Evolutionary conservation across 352 stramenopile genomes (phyloP).

Genomic region (Globisporangium paroecandrum): DNA sequence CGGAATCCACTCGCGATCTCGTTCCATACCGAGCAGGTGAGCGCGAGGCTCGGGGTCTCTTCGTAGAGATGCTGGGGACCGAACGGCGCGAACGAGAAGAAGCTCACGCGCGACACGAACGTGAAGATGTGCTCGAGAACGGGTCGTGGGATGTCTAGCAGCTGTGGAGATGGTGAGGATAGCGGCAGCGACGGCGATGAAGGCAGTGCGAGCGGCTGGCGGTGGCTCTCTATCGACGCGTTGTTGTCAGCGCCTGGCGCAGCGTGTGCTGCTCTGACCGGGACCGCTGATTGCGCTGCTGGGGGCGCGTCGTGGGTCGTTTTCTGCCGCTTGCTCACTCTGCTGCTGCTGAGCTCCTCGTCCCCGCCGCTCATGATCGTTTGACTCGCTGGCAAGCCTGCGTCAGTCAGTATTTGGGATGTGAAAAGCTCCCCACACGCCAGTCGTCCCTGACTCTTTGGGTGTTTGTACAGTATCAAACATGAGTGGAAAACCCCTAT

Average conservation of each 20-base stretch:
- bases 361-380: not conserved
- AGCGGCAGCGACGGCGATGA: not conserved
- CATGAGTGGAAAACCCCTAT: no score
- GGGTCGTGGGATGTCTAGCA: not conserved
- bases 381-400: not conserved
- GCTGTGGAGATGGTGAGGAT: not conserved
- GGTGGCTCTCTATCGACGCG: not conserved
- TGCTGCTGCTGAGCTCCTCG: not conserved
- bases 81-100: not conserved
- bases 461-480: no score
- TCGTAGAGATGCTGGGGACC: not conserved
- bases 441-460: no score
- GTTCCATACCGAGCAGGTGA: not conserved
- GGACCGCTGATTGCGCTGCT: not conserved
- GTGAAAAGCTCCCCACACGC: not conserved
- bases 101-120: not conserved
- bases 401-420: not conserved
- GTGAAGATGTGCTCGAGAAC: conserved; percentile 2
- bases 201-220: not conserved
- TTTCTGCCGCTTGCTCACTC: not conserved
- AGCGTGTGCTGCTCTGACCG: not conserved
- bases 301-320: not conserved
- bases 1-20: conserved; percentile 1
- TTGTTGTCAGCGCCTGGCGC: not conserved
- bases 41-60: not conserved